Conservation (phyloP, 1,139 yeast genomes). For the Saccharomycopsis crataegensis region DNA sequence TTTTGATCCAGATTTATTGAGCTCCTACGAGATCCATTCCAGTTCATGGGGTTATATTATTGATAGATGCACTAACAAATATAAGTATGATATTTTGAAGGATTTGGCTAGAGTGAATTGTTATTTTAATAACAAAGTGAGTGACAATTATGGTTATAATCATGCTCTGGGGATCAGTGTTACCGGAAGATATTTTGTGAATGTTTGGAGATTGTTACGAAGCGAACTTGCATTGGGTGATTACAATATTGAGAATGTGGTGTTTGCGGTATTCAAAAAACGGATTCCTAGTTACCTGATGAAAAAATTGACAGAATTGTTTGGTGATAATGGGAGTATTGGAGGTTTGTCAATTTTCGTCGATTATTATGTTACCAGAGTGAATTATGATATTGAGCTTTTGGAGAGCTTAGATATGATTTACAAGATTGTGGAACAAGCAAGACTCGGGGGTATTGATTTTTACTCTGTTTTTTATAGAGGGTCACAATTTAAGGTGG, state of each 20-base stretch:
- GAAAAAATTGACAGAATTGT: slow-evolving; percentile 49
- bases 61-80: slow-evolving; percentile 47
- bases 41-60: slow-evolving; percentile 86
- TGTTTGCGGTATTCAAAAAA: slow-evolving; percentile 57
- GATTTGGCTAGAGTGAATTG: slow-evolving; percentile 45
- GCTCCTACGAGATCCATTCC: slow-evolving; percentile 79
- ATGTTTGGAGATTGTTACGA: slow-evolving; percentile 74
- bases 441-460: slow-evolving; percentile 82
- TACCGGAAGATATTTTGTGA: slow-evolving; percentile 75
- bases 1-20: slow-evolving; percentile 79
- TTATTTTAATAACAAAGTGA: slow-evolving; percentile 45
- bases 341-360: slow-evolving; percentile 32
- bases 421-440: slow-evolving; percentile 70
- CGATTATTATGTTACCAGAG: slow-evolving; percentile 45
- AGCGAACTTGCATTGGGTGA: slow-evolving; percentile 55
- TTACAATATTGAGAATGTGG: slow-evolving; percentile 73
- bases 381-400: slow-evolving; percentile 42
- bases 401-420: slow-evolving; percentile 60
- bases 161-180: slow-evolving; percentile 65
- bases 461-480: slow-evolving; percentile 80
- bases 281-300: slow-evolving; percentile 58
- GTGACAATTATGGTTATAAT: slow-evolving; percentile 76
- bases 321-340: not conserved
- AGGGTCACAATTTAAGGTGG: slow-evolving; percentile 93
- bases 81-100: slow-evolving; percentile 45